Evolutionary conservation across 257 asterid genomes (phyloP).

Genomic region (Dorcoceras hygrometricum): DNA sequence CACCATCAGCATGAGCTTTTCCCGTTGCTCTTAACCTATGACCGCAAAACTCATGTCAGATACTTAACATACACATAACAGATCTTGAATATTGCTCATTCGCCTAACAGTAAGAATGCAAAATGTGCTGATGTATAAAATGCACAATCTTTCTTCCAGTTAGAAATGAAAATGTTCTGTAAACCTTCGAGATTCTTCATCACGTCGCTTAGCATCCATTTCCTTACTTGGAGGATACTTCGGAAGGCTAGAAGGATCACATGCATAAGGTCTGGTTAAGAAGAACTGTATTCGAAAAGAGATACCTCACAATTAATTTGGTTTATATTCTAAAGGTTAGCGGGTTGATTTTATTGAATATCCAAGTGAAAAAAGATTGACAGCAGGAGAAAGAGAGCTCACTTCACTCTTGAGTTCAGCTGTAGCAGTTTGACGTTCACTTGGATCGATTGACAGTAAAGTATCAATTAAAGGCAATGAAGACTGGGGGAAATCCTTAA

Average conservation of each 20-base stretch:
- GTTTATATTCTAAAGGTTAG: background rate
- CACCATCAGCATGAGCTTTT: conserved; percentile 53
- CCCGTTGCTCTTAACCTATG: conserved; percentile 66
- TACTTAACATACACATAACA: background rate
- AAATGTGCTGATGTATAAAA: conserved; percentile 1
- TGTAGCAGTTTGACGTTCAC: conserved; percentile 74
- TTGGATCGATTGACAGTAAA: conserved; percentile 78
- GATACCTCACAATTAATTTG: background rate
- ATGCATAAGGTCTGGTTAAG: conserved; percentile 66
- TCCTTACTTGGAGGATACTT: conserved; percentile 93
- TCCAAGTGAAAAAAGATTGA: background rate
- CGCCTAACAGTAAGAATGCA: background rate
- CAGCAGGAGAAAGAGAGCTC: conserved; percentile 34
- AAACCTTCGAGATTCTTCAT: conserved; percentile 90
- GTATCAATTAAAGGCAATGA: conserved; percentile 73
- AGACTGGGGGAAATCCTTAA: conserved; percentile 73
- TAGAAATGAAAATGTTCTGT: conserved; percentile 1
- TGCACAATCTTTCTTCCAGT: conserved; percentile 5
- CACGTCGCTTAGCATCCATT: conserved; percentile 89
- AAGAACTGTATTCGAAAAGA: conserved; percentile 62
- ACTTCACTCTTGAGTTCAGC: conserved; percentile 70
- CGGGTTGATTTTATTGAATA: background rate
- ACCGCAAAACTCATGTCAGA: conserved; percentile 21
- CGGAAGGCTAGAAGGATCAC: conserved; percentile 88
- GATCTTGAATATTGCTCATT: conserved; percentile 7